phyloP scores from a whole-genome alignment of 345 rosid species.

The Excoecaria agallocha region DNA sequence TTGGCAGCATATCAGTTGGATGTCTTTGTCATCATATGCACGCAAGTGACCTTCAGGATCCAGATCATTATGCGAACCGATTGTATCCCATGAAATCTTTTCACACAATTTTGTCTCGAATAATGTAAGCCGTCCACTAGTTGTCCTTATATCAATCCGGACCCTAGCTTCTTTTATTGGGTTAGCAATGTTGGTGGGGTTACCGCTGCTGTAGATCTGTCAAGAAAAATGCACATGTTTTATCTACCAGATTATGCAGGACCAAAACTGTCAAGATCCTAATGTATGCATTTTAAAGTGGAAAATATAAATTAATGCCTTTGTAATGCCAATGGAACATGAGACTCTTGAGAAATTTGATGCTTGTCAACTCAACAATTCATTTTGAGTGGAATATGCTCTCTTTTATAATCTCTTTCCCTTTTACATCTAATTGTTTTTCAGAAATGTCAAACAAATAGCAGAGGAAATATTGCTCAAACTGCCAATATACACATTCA shows the following conservation, averaged over 20 bases:
- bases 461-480: not conserved
- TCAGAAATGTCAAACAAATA: not conserved
- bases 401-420: not conserved
- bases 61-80: constrained; percentile 22
- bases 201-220: constrained; percentile 53
- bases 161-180: constrained; percentile 47
- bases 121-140: constrained; percentile 39
- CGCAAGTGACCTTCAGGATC: constrained; percentile 39
- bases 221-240: not conserved
- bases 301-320: not conserved
- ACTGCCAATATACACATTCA: not conserved
- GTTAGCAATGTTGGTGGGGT: constrained; percentile 52
- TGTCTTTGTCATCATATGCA: constrained; percentile 37
- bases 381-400: not conserved
- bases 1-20: constrained; percentile 53
- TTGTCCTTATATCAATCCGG: constrained; percentile 39
- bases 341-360: not conserved
- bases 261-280: not conserved
- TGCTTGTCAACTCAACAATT: not conserved
- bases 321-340: not conserved
- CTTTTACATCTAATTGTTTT: not conserved
- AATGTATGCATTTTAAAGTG: not conserved
- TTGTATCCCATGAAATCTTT: constrained; percentile 37
- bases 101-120: constrained; percentile 44
- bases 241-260: not conserved